phyloP scores from a whole-genome alignment of 768 basidiomycete species.

The Amanita exitialis region DNA sequence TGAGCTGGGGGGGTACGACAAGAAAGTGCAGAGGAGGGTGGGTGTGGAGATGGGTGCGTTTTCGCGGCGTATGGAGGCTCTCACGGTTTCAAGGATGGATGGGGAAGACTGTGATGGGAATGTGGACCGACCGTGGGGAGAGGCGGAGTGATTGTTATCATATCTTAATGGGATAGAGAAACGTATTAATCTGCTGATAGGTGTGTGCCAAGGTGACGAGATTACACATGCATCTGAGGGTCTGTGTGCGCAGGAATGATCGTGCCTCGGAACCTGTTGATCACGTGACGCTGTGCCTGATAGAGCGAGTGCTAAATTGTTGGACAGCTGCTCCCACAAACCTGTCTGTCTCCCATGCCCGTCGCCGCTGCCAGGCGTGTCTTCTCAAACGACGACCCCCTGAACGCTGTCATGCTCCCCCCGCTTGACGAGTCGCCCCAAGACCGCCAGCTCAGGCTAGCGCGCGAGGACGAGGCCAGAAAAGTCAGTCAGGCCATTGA shows the following conservation, averaged over 20 bases:
- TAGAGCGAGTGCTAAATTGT: slow-evolving; percentile 6
- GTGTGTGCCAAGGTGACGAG: no score
- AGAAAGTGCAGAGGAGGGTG: slow-evolving; percentile 19
- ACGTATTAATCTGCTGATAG: no score
- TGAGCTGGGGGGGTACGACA: slow-evolving; percentile 30
- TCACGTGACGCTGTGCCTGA: slow-evolving; percentile 7
- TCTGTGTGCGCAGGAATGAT: no score
- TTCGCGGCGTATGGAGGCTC: slow-evolving; percentile 21
- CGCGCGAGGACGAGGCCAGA: slow-evolving; percentile 56
- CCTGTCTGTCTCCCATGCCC: slow-evolving; percentile 21
- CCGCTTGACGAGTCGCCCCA: slow-evolving; percentile 59
- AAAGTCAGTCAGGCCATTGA: slow-evolving; percentile 64
- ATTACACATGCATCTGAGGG: no score
- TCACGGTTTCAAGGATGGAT: slow-evolving; percentile 19
- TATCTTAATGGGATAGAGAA: slow-evolving; percentile 1
- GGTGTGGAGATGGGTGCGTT: slow-evolving; percentile 34
- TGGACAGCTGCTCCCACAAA: slow-evolving; percentile 14
- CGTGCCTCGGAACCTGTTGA: slow-evolving; percentile 22
- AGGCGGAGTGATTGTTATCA: slow-evolving; percentile 20
- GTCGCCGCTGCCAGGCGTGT: slow-evolving; percentile 13
- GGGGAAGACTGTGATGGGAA: slow-evolving; percentile 21
- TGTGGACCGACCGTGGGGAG: slow-evolving; percentile 32
- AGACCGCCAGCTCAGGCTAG: slow-evolving; percentile 41
- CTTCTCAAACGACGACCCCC: slow-evolving; percentile 40
- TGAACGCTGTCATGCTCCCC: slow-evolving; percentile 54